phyloP scores from a whole-genome alignment of 2,329 filamentous ascomycete species.

The Verticillium zaregamsianum region DNA sequence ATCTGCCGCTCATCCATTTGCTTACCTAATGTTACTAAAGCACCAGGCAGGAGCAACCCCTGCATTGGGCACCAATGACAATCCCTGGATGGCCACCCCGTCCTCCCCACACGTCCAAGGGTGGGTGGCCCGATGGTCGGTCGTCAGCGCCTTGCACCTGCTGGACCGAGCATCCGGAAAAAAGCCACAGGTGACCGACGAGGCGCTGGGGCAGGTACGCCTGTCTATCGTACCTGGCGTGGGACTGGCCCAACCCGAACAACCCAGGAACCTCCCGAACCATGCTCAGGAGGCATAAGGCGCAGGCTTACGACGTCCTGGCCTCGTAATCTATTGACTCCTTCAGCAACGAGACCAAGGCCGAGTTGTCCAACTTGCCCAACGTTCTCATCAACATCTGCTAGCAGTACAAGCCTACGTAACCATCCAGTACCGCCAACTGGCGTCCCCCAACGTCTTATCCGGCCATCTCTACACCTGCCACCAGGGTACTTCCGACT shows the following conservation, averaged over 20 bases:
- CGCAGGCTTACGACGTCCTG: background rate
- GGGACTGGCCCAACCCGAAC: background rate
- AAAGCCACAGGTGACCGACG: background rate
- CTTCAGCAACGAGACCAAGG: too few species aligned
- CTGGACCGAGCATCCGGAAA: constrained; percentile 12
- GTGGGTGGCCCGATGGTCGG: background rate
- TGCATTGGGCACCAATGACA: background rate
- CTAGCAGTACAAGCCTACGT: background rate
- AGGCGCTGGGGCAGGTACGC: background rate
- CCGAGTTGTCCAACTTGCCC: background rate
- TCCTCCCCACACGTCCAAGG: background rate
- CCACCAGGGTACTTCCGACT: background rate
- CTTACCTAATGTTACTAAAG: background rate
- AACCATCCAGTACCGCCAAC: background rate
- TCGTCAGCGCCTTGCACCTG: background rate
- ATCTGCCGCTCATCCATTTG: background rate
- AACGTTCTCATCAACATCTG: background rate
- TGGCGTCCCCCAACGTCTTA: background rate
- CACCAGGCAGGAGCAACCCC: background rate
- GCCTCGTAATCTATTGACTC: background rate
- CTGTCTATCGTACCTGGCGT: background rate
- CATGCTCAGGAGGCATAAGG: background rate
- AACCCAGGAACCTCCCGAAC: background rate
- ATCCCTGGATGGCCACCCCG: background rate
- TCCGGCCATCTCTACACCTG: background rate